Percentiles rank a stretch among this genome's conserved stretches.
Conservation (phyloP, 805 yeast genomes). For the Candida stauntonica region DNA sequence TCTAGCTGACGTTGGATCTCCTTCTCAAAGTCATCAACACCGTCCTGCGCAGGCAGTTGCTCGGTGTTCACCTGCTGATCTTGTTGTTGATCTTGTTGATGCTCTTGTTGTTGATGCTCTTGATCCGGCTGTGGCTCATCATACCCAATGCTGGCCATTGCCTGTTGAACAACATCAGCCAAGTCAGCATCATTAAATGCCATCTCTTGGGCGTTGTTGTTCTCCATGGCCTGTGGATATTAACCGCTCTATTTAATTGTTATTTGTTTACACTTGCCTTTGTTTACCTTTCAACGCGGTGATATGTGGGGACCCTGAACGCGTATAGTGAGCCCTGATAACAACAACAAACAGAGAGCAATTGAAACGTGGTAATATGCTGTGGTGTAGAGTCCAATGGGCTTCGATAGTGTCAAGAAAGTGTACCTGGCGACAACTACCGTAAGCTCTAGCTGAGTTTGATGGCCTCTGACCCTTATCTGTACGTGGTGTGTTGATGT, state of each 20-base stretch:
- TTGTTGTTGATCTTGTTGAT: conserved; percentile 1
- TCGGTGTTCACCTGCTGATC: neutral
- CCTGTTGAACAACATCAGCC: conserved; percentile 37
- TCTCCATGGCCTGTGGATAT: neutral
- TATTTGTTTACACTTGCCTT: conserved; percentile 11
- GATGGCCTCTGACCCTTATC: conserved; percentile 1
- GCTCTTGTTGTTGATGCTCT: conserved; percentile 3
- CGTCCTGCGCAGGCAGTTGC: conserved; percentile 1
- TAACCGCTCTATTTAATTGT: neutral
- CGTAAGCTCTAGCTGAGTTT: neutral
- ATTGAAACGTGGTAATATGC: neutral
- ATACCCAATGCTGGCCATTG: conserved; percentile 28
- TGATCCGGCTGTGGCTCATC: conserved; percentile 6
- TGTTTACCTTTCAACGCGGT: neutral
- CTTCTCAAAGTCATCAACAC: conserved; percentile 19
- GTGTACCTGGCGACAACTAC: neutral
- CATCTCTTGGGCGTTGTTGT: neutral
- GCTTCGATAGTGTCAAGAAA: too few species aligned
- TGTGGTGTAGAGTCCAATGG: too few species aligned
- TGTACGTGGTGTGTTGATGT: conserved; percentile 22
- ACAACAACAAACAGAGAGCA: neutral
- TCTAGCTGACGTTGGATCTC: conserved; percentile 26
- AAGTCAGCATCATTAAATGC: conserved; percentile 29
- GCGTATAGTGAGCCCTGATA: conserved; percentile 1
- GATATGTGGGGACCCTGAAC: conserved; percentile 3